Percentiles rank a stretch among this genome's conserved stretches.
phyloP scores from a whole-genome alignment of 208 protist genomes.

The Trypanosomatidae sp. region DNA sequence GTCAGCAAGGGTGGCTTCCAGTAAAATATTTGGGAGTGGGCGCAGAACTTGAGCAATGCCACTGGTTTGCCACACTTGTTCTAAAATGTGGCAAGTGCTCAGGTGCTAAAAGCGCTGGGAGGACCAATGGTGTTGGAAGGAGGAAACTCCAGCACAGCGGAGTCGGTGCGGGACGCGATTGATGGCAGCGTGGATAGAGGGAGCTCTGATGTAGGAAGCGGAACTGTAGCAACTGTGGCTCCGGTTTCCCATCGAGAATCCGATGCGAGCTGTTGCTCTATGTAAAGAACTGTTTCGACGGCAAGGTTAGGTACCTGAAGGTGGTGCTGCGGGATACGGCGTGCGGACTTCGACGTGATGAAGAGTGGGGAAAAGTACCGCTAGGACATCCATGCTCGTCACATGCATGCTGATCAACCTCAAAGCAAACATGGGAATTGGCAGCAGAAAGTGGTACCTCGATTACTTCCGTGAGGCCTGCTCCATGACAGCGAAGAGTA shows the following conservation, averaged over 20 bases:
- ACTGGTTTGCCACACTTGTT: conserved; percentile 60
- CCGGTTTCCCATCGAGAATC: conserved; percentile 50
- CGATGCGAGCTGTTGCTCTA: conserved; percentile 73
- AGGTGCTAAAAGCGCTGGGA: no score
- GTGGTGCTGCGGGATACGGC: conserved; percentile 56
- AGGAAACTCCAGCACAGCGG: background rate
- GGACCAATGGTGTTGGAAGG: no score
- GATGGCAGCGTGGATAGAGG: conserved; percentile 2
- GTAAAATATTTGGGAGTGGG: conserved; percentile 41
- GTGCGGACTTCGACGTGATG: conserved; percentile 68
- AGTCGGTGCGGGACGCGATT: background rate
- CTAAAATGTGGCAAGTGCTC: conserved; percentile 59
- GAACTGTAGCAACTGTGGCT: conserved; percentile 49
- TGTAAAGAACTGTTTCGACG: conserved; percentile 41
- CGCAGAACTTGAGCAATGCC: conserved; percentile 66
- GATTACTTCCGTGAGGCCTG: conserved; percentile 49
- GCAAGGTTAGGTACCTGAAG: conserved; percentile 63
- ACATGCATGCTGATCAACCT: conserved; percentile 71
- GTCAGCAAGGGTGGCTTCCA: conserved; percentile 28
- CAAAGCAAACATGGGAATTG: conserved; percentile 61
- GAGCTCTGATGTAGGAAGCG: conserved; percentile 22
- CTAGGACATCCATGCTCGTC: conserved; percentile 67
- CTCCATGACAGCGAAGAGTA: conserved; percentile 31
- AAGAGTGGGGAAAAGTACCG: conserved; percentile 63
- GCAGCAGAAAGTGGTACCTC: conserved; percentile 60